Base-by-base conservation (phyloP, 2,329 filamentous ascomycete genomes). In the Cladobotryum protrusum region DNA sequence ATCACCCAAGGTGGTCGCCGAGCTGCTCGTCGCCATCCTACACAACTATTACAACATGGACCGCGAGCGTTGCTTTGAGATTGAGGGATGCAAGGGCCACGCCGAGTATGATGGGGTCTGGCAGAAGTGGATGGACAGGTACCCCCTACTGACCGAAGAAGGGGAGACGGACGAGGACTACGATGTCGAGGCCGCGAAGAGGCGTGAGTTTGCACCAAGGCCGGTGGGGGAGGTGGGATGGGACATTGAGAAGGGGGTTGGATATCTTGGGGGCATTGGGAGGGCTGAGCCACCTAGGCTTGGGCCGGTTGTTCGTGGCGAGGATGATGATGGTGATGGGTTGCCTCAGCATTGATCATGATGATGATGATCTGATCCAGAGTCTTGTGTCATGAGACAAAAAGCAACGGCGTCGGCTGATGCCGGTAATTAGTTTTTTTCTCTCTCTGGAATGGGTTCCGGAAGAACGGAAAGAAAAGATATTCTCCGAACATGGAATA, bases 121-220 rank as follows among this genome's bases (percentile, higher is more conserved):
- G 65, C 56, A 63, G 12, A 34, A 50, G n/a, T 68, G 64, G 66
- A 15, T 64, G 39, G 49, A 55, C 1, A 50, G 54, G 45, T 63
- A 60, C 36, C 59, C 59, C 18, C 13, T 55, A 4, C 14, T 49
- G 19, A 20, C 43, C 18, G 20, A 5, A 9, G 41, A 49, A 7
- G 34, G 45, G 3, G 35, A 32, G 5, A 29, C 43, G 1, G 47
- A 52, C 14, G 45, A 44, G 9, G 24, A 47, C 2, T 43, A 52
- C 8, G 53, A 29, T 14, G 29, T 35, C 15, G 11, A n/a, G 24
- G 18, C 3, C 14, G 17, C 13, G 24, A 34, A 18, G 33, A 48
- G 47, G 1, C 47, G 54, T 3, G 15, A 45, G 12, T 57, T 63
- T 44, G 47, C 57, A 24, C 37, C 46, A 2, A 52, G 61, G 34